phyloP scores from a whole-genome alignment of 2,329 filamentous ascomycete species.

The Cladosporium sp. region DNA sequence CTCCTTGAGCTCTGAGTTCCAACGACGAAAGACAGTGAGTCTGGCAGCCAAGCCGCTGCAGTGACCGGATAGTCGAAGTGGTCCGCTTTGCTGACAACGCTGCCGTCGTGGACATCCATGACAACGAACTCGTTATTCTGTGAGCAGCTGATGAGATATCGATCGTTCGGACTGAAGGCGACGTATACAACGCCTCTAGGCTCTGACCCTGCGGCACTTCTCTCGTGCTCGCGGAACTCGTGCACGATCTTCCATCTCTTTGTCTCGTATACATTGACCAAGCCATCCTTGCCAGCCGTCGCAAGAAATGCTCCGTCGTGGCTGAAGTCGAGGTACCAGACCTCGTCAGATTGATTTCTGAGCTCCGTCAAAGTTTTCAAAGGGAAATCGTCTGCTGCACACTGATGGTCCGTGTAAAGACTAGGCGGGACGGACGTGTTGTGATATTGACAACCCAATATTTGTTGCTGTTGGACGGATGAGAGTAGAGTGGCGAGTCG shows the following conservation, averaged over 20 bases:
- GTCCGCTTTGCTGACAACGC: slow-evolving; percentile 56
- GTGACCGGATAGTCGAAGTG: slow-evolving; percentile 80
- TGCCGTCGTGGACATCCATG: slow-evolving; percentile 39
- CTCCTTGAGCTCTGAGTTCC: slow-evolving; percentile 64
- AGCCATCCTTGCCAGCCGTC: slow-evolving; percentile 69
- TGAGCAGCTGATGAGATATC: slow-evolving; percentile 74
- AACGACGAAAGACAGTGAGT: slow-evolving; percentile 71
- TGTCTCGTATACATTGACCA: slow-evolving; percentile 77
- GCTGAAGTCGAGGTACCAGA: slow-evolving; percentile 89
- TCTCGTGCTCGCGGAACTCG: slow-evolving; percentile 31
- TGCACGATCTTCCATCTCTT: slow-evolving; percentile 59
- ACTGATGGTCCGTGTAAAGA: slow-evolving; percentile 81
- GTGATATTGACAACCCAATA: slow-evolving; percentile 80
- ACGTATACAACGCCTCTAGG: slow-evolving; percentile 64
- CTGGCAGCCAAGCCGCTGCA: slow-evolving; percentile 79
- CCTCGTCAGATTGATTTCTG: slow-evolving; percentile 68
- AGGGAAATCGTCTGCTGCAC: slow-evolving; percentile 74
- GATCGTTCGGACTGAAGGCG: slow-evolving; percentile 88
- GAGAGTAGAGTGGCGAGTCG: slow-evolving; percentile 74
- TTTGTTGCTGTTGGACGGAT: slow-evolving; percentile 77
- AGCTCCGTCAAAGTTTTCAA: slow-evolving; percentile 65
- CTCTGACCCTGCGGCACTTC: slow-evolving; percentile 13
- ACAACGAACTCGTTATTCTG: slow-evolving; percentile 31
- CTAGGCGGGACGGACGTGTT: slow-evolving; percentile 73
- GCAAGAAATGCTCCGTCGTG: slow-evolving; percentile 78